Evolutionary conservation across 2,329 filamentous ascomycete species (phyloP), one percentile per base, ranked within the genome.

Genomic region (Zopfia rhizophila): DNA sequence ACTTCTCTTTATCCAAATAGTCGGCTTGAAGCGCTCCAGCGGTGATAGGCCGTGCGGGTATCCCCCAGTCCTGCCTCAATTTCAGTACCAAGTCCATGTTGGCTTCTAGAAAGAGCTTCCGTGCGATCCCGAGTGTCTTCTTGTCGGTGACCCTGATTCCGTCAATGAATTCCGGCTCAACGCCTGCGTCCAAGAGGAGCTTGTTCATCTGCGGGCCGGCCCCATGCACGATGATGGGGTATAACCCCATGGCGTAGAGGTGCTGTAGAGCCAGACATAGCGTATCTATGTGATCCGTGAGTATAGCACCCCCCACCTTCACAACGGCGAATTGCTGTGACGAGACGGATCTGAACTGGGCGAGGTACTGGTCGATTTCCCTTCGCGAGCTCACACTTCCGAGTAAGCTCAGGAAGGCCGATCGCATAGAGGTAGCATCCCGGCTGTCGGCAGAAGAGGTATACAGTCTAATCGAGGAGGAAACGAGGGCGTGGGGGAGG

Each of bases 271-370:
- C 92, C 43, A 89, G 88, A 68, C 91, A 96, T 44, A 99, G 84
- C 65, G 92, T 91, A 72, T 96, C 89, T 44, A 97, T 82, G 74
- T 97, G 89, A 70, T 97, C 92, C 50, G 91, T 96, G 65, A 99
- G 83, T 65, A 97, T 97, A 54, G 93, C 94, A 53, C 93, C 94
- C 52, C 93, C 94, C 44, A 97, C 93, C 80, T 99, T 99, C 75
- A 99, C 96, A 36, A 99, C 93, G 58, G 92, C 93, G 73, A 97
- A 99, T 69, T 96, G 91, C 78, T 97, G 92, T 24, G 91, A 96
- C 31, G 91, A 94, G 52, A 97, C 92, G 23, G 92, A 96, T 60
- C 89, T 94, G 81, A 99, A 99, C 72, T 97, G 91, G 58, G 92
- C 94, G 48, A 97, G 86, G 75, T 97, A 97, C 75, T 97, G 93